Evolutionary conservation across 2,329 filamentous ascomycete genomes (phyloP), one percentile per base, ranked within the genome.

Genomic region (Aspergillus sp.): DNA sequence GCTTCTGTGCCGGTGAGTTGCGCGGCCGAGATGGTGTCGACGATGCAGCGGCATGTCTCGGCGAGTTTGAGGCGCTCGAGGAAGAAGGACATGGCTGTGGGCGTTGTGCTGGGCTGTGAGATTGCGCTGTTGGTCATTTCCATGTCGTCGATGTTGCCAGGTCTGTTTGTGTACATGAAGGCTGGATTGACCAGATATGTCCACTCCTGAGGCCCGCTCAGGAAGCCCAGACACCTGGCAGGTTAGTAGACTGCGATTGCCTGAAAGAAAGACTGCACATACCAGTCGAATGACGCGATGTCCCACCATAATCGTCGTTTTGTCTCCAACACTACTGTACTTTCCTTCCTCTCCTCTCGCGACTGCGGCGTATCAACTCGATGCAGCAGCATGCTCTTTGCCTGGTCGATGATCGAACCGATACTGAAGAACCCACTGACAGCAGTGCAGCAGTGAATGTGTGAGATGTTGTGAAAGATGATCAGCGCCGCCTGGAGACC

Each of bases 61-160:
- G 73, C 73, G 9, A 81, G 62, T 26, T 71, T 72, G n/a, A 79
- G 66, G 0, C 79, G 73, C 34, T 75, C 68, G 5, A 80, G 64
- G 22, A 74, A 76, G 56, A 79, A 81, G 6, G 76, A 76, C 75
- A 79, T 80, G 12, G 67, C 64, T 0, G 78, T 80, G 8, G 77
- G 76, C 13, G 72, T 67, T 3, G 68, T 66, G 0, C 70, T 50
- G 1, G 77, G 71, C 17, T 62, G 57, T 6, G 39, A 22, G 5
- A 67, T 61, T 5, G 66, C 62, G 3, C 20, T n/a, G 50, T 32
- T 49, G 22, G 58, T 58, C 2, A 81, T 67, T 5, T 75, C 70
- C 2, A 69, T 66, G 45, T 80, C 76, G 22, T 76, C 71, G 12
- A 80, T 64, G 50, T 81, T 80, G 2, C 72, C 65, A 2, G 77